Conservation (phyloP, 2,329 filamentous ascomycete species). For the Fusarium haematococcum region DNA sequence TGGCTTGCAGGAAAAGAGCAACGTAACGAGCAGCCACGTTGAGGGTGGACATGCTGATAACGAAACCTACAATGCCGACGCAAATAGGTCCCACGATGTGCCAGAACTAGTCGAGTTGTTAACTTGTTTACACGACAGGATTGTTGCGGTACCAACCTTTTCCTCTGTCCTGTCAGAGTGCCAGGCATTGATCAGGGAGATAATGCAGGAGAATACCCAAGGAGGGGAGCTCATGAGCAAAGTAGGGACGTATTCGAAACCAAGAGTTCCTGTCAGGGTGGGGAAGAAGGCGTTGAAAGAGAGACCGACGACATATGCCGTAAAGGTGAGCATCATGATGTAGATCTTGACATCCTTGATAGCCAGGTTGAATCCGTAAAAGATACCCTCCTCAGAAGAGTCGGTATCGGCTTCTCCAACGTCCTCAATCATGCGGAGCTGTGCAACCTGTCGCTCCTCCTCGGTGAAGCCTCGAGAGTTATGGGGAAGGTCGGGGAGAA, state of each 20-base stretch:
- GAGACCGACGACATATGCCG: conserved; percentile 69
- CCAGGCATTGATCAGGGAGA: conserved; percentile 67
- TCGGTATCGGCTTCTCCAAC: conserved; percentile 68
- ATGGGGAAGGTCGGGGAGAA: conserved; percentile 66
- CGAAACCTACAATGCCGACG: conserved; percentile 66
- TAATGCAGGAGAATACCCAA: conserved; percentile 68
- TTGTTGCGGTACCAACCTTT: conserved; percentile 51
- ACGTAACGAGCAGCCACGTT: conserved; percentile 69
- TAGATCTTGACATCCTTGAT: conserved; percentile 72
- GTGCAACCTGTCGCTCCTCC: conserved; percentile 67
- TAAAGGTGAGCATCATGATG: conserved; percentile 72
- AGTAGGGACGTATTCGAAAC: conserved; percentile 64
- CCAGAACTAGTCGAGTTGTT: conserved; percentile 59
- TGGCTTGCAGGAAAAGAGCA: conserved; percentile 69
- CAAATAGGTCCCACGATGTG: conserved; percentile 67
- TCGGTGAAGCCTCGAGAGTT: conserved; percentile 70
- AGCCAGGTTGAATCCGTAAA: conserved; percentile 68
- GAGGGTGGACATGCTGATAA: conserved; percentile 69
- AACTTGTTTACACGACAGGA: neutral
- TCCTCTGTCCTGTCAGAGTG: conserved; percentile 67
- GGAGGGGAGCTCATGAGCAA: conserved; percentile 68
- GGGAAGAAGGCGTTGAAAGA: conserved; percentile 72
- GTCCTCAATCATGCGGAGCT: conserved; percentile 68
- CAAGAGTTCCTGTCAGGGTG: conserved; percentile 64
- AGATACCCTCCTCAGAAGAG: conserved; percentile 59